Percentiles rank a stretch among this genome's conserved stretches.
Evolutionary conservation across 192 early-diverging fungal genomes (phyloP).

Genomic region (Coemansia umbellata): DNA sequence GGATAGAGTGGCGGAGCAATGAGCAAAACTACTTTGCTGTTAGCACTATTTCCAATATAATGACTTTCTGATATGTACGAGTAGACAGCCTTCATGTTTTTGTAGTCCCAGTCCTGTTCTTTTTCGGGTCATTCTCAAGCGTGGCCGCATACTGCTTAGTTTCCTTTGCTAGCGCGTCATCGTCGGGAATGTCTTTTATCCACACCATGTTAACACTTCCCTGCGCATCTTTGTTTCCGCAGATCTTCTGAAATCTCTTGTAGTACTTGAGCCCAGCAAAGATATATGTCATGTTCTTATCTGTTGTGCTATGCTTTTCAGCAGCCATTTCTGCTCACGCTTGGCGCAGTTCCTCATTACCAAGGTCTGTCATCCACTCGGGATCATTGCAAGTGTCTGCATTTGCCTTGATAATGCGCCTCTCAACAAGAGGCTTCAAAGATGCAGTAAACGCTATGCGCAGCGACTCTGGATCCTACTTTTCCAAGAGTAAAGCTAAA

Average conservation of each 20-base stretch:
- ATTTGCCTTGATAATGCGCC: background rate
- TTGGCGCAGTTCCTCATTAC: background rate
- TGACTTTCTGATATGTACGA: too few species aligned
- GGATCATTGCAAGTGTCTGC: background rate
- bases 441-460: background rate
- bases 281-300: background rate
- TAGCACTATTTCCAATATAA: too few species aligned
- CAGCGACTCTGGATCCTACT: background rate
- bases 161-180: background rate
- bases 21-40: too few species aligned
- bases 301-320: background rate
- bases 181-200: background rate
- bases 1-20: background rate
- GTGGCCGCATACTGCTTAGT: background rate
- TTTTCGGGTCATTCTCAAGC: background rate
- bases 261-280: background rate
- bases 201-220: conserved; percentile 6
- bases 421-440: background rate
- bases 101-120: background rate
- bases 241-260: background rate
- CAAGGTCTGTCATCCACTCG: background rate
- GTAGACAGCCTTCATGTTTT: background rate
- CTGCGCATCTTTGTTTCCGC: background rate
- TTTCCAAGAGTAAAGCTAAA: too few species aligned
- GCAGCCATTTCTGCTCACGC: background rate